Conservation (phyloP, 177 flowering plant genomes). For the Tripterygium wilfordii region DNA sequence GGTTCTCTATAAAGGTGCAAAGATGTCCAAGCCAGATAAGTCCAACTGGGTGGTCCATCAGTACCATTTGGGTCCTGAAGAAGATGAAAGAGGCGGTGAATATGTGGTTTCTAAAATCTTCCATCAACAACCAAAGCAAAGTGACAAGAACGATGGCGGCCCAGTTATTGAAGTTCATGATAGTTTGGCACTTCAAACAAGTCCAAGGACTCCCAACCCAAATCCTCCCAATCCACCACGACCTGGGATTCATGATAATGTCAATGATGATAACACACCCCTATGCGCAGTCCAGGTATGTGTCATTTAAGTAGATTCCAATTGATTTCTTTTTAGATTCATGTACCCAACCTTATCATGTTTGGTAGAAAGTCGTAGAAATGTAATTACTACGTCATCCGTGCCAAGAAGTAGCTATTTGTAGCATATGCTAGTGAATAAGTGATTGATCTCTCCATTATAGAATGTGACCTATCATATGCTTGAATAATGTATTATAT, state of each 20-base stretch:
- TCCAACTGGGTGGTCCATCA: slow-evolving; percentile 94
- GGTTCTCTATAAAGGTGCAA: slow-evolving; percentile 71
- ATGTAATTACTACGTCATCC: too few relatives aligned
- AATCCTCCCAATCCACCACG: slow-evolving; percentile 43
- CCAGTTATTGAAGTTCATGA: slow-evolving; percentile 16
- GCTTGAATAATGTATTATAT: too few relatives aligned
- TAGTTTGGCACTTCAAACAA: slow-evolving; percentile 10
- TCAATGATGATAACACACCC: slow-evolving; percentile 13
- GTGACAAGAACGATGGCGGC: slow-evolving; percentile 17
- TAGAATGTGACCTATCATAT: too few relatives aligned
- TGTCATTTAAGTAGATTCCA: too few relatives aligned
- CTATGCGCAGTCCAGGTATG: slow-evolving; percentile 23
- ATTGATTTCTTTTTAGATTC: too few relatives aligned
- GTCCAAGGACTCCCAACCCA: slow-evolving; percentile 52
- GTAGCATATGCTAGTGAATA: too few relatives aligned
- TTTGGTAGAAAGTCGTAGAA: too few relatives aligned
- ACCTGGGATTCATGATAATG: slow-evolving; percentile 22
- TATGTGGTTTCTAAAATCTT: slow-evolving; percentile 76
- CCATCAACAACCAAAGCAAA: slow-evolving; percentile 57
- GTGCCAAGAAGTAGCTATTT: too few relatives aligned
- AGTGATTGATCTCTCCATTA: too few relatives aligned
- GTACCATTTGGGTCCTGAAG: slow-evolving; percentile 76
- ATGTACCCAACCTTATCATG: too few relatives aligned
- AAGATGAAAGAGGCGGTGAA: slow-evolving; percentile 70
- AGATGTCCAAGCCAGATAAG: slow-evolving; percentile 58